Percentiles rank a stretch among this genome's conserved stretches.
phyloP scores from a whole-genome alignment of 2,329 filamentous ascomycete genomes.

The Dactylonectria macrodidyma region DNA sequence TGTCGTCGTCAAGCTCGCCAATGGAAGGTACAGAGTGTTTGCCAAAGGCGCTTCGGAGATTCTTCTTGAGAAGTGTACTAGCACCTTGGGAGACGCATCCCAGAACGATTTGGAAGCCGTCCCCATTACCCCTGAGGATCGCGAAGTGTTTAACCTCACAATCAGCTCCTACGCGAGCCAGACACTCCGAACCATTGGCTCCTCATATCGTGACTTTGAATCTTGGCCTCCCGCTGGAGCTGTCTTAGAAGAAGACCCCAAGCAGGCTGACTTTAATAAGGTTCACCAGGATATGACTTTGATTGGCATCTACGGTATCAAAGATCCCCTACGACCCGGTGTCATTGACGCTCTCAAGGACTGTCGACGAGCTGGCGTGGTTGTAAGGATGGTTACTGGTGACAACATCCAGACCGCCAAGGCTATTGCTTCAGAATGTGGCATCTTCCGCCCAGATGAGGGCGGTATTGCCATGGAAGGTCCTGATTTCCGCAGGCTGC shows the following conservation, averaged over 20 bases:
- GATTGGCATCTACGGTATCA: constrained; percentile 73
- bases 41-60: no score
- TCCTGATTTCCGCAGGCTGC: constrained; percentile 69
- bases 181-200: constrained; percentile 81
- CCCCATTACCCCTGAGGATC: constrained; percentile 66
- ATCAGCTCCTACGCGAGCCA: constrained; percentile 74
- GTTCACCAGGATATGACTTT: constrained; percentile 61
- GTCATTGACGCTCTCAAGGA: constrained; percentile 74
- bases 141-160: constrained; percentile 65
- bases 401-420: constrained; percentile 62
- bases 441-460: constrained; percentile 59
- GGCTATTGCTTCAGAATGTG: constrained; percentile 62
- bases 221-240: constrained; percentile 78
- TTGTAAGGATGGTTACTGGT: constrained; percentile 75
- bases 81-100: no score
- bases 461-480: constrained; percentile 78
- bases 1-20: no score
- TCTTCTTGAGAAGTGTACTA: no score
- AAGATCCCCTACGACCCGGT: constrained; percentile 75
- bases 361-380: constrained; percentile 76
- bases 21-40: no score
- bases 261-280: constrained; percentile 64
- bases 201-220: constrained; percentile 81
- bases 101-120: constrained; percentile 65
- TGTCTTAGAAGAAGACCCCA: constrained; percentile 74